Percentiles rank a stretch among this genome's conserved stretches.
Evolutionary conservation across 805 yeast genomes (phyloP).

Genomic region (Pichia thaimueangensis): DNA sequence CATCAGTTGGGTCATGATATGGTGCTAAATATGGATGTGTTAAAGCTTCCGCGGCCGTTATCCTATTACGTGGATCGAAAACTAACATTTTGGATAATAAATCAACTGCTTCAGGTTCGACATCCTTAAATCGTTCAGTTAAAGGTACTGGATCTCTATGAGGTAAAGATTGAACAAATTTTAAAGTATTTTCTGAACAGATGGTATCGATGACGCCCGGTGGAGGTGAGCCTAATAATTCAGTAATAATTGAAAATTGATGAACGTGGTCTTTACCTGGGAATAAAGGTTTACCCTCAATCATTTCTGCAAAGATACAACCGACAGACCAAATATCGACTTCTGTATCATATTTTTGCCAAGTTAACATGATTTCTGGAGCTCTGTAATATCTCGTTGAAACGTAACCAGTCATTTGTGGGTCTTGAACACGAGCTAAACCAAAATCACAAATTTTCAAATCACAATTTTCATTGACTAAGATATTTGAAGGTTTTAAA

Average conservation of each 20-base stretch:
- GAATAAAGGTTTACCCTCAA: constrained; percentile 55
- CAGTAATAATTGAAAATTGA: constrained; percentile 95
- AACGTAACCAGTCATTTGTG: constrained; percentile 65
- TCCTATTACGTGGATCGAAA: constrained; percentile 91
- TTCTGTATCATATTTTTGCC: constrained; percentile 67
- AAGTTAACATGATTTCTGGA: constrained; percentile 74
- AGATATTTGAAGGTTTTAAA: constrained; percentile 67
- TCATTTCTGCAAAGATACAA: constrained; percentile 68
- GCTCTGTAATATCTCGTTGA: constrained; percentile 85
- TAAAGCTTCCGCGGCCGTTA: constrained; percentile 86
- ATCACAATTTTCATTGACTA: constrained; percentile 66
- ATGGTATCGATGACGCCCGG: constrained; percentile 93
- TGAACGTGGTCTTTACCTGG: constrained; percentile 96
- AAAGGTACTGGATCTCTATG: constrained; percentile 89
- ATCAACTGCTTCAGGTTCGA: constrained; percentile 84
- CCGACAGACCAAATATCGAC: constrained; percentile 82
- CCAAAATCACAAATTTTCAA: constrained; percentile 81
- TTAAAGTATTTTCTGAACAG: constrained; percentile 88
- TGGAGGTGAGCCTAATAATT: constrained; percentile 89
- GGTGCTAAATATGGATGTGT: constrained; percentile 89
- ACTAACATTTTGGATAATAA: constrained; percentile 83
- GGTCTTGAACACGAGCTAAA: constrained; percentile 51
- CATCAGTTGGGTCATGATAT: constrained; percentile 96
- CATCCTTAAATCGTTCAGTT: constrained; percentile 68
- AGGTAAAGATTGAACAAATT: constrained; percentile 91